A percentile compares a stretch with the other conserved stretches of the same genome.
Conservation (phyloP, 2,329 filamentous ascomycete genomes). For the Neopestalotiopsis clavispora region DNA sequence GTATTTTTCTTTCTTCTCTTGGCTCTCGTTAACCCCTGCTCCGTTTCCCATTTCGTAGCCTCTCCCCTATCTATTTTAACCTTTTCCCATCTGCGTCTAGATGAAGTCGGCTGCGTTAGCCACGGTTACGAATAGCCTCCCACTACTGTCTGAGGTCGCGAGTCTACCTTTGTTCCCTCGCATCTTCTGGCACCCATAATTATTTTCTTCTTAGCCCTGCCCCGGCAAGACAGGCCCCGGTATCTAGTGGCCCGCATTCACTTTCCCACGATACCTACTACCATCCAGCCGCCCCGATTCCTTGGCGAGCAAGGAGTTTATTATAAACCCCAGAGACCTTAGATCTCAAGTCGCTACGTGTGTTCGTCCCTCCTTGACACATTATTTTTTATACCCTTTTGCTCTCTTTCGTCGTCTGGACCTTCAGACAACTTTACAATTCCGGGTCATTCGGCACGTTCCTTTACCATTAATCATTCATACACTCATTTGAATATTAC, state of each 20-base stretch:
- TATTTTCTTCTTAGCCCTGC: neutral
- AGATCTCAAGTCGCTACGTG: neutral
- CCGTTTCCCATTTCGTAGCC: neutral
- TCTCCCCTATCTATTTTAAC: constrained; percentile 2
- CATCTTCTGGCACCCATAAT: neutral
- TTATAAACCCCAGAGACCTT: constrained; percentile 12
- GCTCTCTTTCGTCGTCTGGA: neutral
- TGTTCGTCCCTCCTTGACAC: neutral
- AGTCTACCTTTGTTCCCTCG: constrained; percentile 5
- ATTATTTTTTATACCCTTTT: constrained; percentile 3
- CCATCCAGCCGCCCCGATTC: neutral
- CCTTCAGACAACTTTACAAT: neutral
- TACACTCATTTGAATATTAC: neutral
- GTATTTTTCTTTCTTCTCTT: neutral
- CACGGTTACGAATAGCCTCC: constrained; percentile 5
- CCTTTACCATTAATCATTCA: neutral
- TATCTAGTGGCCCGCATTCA: constrained; percentile 1
- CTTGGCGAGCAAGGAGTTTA: neutral
- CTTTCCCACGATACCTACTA: neutral
- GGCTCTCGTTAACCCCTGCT: neutral
- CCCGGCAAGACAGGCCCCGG: neutral
- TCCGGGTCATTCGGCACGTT: constrained; percentile 4
- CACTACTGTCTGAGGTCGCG: constrained; percentile 3
- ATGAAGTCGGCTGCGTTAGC: constrained; percentile 8
- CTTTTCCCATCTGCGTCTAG: constrained; percentile 9